A percentile compares a stretch with the other conserved stretches of the same genome.
Conservation (phyloP, 768 basidiomycete genomes). For the Suillus discolor region DNA sequence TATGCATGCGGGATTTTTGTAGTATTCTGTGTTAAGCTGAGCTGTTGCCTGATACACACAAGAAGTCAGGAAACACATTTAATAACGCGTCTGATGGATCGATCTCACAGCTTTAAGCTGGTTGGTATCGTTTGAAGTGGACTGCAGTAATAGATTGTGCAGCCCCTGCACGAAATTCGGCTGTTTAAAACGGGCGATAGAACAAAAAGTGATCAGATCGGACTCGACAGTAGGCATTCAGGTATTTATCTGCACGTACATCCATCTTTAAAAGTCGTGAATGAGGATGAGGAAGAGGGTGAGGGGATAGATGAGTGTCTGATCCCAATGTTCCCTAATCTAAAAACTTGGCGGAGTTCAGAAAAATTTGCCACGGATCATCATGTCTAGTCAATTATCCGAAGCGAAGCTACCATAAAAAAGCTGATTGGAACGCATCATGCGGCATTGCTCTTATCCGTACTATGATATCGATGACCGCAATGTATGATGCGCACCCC, state of each 20-base stretch:
- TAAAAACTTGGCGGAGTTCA: slow-evolving; percentile 65
- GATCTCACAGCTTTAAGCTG: slow-evolving; percentile 83
- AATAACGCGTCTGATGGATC: slow-evolving; percentile 29
- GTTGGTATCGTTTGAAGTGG: slow-evolving; percentile 80
- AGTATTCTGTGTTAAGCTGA: slow-evolving; percentile 88
- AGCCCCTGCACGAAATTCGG: slow-evolving; percentile 76
- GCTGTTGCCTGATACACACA: slow-evolving; percentile 73
- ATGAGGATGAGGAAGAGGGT: slow-evolving; percentile 31
- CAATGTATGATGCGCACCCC: neutral
- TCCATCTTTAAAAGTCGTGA: slow-evolving; percentile 30
- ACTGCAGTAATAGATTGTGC: slow-evolving; percentile 84
- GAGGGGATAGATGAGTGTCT: slow-evolving; percentile 29
- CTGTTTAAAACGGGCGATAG: slow-evolving; percentile 35
- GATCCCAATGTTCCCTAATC: slow-evolving; percentile 28
- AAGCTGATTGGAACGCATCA: too few relatives aligned
- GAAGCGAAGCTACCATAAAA: too few relatives aligned
- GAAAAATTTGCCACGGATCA: slow-evolving; percentile 32
- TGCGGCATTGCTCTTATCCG: too few relatives aligned
- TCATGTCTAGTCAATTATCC: neutral
- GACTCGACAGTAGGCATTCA: slow-evolving; percentile 5
- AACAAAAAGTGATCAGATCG: slow-evolving; percentile 13
- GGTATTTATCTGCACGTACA: slow-evolving; percentile 21
- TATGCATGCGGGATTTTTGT: slow-evolving; percentile 89
- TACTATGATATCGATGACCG: neutral
- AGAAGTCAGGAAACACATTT: slow-evolving; percentile 12